phyloP scores from a whole-genome alignment of 495 filamentous ascomycete species.

The Penicillium ochrochloron region DNA sequence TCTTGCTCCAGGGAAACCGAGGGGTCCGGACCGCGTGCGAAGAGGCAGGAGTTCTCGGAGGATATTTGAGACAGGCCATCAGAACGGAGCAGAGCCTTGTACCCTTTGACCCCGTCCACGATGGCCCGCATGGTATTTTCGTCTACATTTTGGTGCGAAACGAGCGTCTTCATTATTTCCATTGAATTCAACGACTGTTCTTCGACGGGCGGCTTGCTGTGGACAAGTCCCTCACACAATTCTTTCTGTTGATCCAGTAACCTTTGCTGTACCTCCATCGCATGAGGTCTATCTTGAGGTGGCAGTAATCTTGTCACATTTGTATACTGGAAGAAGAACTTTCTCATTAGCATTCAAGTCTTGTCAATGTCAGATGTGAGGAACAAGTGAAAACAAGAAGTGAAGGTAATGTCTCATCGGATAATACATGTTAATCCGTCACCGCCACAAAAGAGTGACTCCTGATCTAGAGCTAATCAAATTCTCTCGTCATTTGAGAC shows the following conservation, averaged over 20 bases:
- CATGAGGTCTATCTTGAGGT: constrained; percentile 36
- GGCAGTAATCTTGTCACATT: constrained; percentile 30
- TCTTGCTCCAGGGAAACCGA: constrained; percentile 46
- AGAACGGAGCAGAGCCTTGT: constrained; percentile 41
- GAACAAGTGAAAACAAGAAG: constrained; percentile 16
- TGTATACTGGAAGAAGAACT: constrained; percentile 22
- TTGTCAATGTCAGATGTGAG: constrained; percentile 8
- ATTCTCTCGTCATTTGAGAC: constrained; percentile 57
- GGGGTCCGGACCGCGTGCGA: constrained; percentile 43
- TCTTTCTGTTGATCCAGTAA: constrained; percentile 37
- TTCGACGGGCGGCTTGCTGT: constrained; percentile 31
- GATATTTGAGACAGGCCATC: constrained; percentile 33
- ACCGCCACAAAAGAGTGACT: constrained; percentile 51
- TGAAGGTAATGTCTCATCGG: constrained; percentile 43
- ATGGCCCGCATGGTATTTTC: constrained; percentile 45
- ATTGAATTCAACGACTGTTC: constrained; percentile 42
- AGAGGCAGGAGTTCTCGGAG: constrained; percentile 42
- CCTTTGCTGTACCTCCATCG: constrained; percentile 41
- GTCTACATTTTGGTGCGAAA: constrained; percentile 50
- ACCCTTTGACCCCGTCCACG: constrained; percentile 46
- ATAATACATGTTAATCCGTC: constrained; percentile 61
- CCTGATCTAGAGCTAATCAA: constrained; percentile 65
- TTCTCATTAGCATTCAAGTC: constrained; percentile 29
- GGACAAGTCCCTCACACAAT: constrained; percentile 38
- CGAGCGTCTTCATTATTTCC: constrained; percentile 53